phyloP scores from a whole-genome alignment of 768 basidiomycete species.

The Leccinellum albellum region DNA sequence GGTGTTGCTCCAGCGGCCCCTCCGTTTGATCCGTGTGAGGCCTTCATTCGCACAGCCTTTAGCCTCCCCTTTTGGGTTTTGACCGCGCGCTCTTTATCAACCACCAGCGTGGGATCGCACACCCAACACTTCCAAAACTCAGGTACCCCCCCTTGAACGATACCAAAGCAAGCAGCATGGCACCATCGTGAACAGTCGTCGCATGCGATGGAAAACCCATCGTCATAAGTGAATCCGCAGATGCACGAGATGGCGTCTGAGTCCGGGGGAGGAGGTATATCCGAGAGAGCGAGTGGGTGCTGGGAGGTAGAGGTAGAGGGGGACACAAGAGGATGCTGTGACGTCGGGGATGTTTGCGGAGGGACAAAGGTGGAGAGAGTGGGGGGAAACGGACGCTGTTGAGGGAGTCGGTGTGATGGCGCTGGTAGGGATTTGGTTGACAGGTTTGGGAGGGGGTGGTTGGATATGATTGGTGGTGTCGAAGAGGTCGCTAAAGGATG shows the following conservation, averaged over 20 bases:
- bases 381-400: constrained; percentile 21
- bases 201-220: constrained; percentile 84
- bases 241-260: constrained; percentile 65
- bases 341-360: constrained; percentile 12
- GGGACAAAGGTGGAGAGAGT: constrained; percentile 5
- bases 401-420: constrained; percentile 10
- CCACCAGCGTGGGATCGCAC: constrained; percentile 47
- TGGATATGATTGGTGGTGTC: constrained; percentile 11
- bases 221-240: constrained; percentile 70
- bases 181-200: constrained; percentile 81
- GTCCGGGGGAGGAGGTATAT: constrained; percentile 27
- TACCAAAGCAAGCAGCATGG: constrained; percentile 75
- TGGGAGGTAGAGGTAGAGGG: constrained; percentile 23
- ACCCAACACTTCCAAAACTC: constrained; percentile 77
- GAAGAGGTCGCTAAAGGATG: constrained; percentile 20
- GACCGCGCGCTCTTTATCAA: constrained; percentile 47
- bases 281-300: constrained; percentile 13
- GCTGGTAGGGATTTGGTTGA: constrained; percentile 15
- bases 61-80: constrained; percentile 42
- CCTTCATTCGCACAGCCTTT: constrained; percentile 28
- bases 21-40: constrained; percentile 26
- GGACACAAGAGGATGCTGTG: constrained; percentile 15
- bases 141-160: constrained; percentile 54
- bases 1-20: constrained; percentile 12
- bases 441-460: constrained; percentile 4